phyloP scores from a whole-genome alignment of 1,284 basidiomycete genomes.

The Naganishia sp. region DNA sequence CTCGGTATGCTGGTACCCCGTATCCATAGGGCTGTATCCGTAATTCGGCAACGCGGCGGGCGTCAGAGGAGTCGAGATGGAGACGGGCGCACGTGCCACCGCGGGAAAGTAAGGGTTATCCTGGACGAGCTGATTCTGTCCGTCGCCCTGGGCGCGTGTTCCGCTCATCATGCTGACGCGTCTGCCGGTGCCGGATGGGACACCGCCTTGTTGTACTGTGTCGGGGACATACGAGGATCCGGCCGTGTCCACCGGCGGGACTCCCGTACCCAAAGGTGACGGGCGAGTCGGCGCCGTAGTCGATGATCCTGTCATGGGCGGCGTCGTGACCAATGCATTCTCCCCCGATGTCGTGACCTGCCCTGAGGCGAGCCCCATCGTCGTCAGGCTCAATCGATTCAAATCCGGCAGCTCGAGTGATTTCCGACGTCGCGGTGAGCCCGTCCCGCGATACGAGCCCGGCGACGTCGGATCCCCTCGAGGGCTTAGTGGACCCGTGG shows the following conservation, averaged over 20 bases:
- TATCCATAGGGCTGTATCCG: slow-evolving; percentile 7
- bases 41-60: slow-evolving; percentile 29
- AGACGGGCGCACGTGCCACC: slow-evolving; percentile 24
- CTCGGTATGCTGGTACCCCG: slow-evolving; percentile 13
- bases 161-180: slow-evolving; percentile 23
- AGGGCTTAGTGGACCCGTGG: slow-evolving; percentile 1
- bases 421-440: slow-evolving; percentile 48
- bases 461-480: slow-evolving; percentile 46
- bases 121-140: neutral
- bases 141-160: neutral
- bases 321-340: neutral
- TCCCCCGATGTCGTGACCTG: no score
- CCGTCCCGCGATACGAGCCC: slow-evolving; percentile 39
- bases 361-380: neutral
- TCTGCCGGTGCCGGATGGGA: neutral
- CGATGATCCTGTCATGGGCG: neutral
- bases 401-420: slow-evolving; percentile 53
- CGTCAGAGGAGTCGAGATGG: slow-evolving; percentile 22
- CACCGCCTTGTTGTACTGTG: slow-evolving; percentile 16
- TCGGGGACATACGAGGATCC: slow-evolving; percentile 12
- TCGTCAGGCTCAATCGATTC: slow-evolving; percentile 50
- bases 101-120: slow-evolving; percentile 46
- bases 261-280: neutral
- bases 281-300: slow-evolving; percentile 2
- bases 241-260: neutral